phyloP scores from a whole-genome alignment of 1,139 yeast genomes.

The Suhomyces choctaworum region DNA sequence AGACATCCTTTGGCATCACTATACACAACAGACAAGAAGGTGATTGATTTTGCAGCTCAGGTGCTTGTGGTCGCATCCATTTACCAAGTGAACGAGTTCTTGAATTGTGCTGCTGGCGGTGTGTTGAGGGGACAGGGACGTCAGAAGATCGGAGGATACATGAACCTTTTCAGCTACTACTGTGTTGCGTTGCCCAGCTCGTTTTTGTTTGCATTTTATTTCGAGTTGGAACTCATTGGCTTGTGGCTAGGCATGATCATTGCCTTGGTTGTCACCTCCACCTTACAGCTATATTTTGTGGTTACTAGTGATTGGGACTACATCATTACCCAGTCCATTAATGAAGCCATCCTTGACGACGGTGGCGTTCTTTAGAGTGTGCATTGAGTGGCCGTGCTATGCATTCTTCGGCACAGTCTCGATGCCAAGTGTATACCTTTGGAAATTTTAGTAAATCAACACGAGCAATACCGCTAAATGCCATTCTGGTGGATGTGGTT shows the following conservation, averaged over 20 bases:
- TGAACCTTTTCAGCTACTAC: conserved; percentile 59
- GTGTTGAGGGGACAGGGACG: conserved; percentile 67
- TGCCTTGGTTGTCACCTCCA: conserved; percentile 51
- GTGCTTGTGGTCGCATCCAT: conserved; percentile 58
- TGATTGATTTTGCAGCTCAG: conserved; percentile 49
- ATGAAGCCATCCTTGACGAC: conserved; percentile 42
- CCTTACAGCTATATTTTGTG: conserved; percentile 48
- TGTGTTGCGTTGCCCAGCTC: conserved; percentile 61
- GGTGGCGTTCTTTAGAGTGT: conserved; percentile 17
- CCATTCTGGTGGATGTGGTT: no score
- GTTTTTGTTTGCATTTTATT: conserved; percentile 51
- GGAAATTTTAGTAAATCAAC: no score
- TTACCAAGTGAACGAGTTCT: conserved; percentile 58
- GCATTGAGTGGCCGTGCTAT: no score
- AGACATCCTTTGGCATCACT: conserved; percentile 45
- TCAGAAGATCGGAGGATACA: conserved; percentile 62
- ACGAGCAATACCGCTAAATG: no score
- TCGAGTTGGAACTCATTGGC: conserved; percentile 49
- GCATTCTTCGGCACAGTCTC: no score
- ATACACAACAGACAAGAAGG: conserved; percentile 52
- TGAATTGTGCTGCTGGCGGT: conserved; percentile 59
- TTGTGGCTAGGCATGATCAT: conserved; percentile 64
- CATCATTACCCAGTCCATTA: conserved; percentile 46
- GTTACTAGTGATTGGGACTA: conserved; percentile 56
- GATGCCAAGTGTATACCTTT: no score